phyloP scores from a whole-genome alignment of 768 basidiomycete genomes.

The Nidula microcarpa region DNA sequence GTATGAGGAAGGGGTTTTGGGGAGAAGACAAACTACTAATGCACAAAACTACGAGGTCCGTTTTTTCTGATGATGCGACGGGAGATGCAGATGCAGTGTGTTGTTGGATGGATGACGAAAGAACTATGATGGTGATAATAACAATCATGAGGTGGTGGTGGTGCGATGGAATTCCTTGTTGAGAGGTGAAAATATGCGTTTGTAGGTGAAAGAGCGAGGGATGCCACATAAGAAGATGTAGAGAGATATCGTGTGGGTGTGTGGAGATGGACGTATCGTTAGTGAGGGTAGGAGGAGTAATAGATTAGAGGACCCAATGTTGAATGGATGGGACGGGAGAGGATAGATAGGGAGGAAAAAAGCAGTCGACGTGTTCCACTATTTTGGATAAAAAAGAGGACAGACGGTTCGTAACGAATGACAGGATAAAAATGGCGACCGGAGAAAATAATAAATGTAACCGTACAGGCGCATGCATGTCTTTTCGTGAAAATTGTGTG shows the following conservation, averaged over 20 bases:
- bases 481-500: not conserved
- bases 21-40: too few relatives aligned
- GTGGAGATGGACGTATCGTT: not conserved
- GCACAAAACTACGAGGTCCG: too few relatives aligned
- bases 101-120: too few relatives aligned
- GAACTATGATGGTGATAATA: not conserved
- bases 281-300: not conserved
- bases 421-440: too few relatives aligned
- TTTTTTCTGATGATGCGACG: too few relatives aligned
- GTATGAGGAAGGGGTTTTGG: too few relatives aligned
- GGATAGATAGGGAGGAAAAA: not conserved
- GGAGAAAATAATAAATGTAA: not conserved
- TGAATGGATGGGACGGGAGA: not conserved
- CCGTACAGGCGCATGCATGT: not conserved
- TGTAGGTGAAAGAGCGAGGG: not conserved
- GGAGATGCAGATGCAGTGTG: too few relatives aligned
- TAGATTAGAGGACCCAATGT: not conserved
- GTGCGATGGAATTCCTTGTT: not conserved
- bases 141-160: not conserved
- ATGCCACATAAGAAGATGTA: not conserved
- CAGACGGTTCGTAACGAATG: not conserved
- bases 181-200: not conserved
- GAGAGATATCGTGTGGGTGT: not conserved
- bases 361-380: not conserved
- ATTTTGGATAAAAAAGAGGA: not conserved